Conservation (phyloP, 768 basidiomycete species). For the Dendrothele bispora region DNA sequence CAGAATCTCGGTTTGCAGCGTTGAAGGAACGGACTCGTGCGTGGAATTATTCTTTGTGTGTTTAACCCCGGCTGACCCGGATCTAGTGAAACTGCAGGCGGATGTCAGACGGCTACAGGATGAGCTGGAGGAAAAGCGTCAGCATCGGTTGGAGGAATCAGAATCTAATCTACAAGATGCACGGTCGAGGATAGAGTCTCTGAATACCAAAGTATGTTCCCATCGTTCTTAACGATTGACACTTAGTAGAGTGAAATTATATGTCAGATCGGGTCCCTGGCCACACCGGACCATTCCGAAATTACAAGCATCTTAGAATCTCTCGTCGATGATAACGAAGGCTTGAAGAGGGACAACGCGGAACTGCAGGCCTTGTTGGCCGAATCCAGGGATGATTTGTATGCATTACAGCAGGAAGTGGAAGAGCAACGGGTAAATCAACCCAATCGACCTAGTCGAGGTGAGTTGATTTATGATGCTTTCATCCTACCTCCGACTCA, state of each 20-base stretch:
- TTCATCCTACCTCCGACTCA: conserved; percentile 17
- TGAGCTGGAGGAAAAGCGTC: conserved; percentile 59
- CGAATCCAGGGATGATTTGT: conserved; percentile 77
- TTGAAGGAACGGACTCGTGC: conserved; percentile 69
- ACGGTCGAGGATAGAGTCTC: conserved; percentile 56
- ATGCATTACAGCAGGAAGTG: conserved; percentile 67
- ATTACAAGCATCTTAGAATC: conserved; percentile 73
- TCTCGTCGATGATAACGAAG: conserved; percentile 85
- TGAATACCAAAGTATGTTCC: conserved; percentile 55
- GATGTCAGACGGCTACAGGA: conserved; percentile 68
- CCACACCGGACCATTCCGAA: conserved; percentile 50
- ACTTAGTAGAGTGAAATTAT: conserved; percentile 3
- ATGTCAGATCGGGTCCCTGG: conserved; percentile 7
- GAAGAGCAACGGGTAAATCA: conserved; percentile 66
- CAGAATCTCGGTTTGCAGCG: conserved; percentile 64
- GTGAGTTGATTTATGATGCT: conserved; percentile 27
- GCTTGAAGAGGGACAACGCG: conserved; percentile 75
- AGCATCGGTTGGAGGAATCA: conserved; percentile 61
- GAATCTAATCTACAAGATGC: conserved; percentile 70
- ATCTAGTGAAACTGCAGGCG: conserved; percentile 63
- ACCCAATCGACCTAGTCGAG: conserved; percentile 37
- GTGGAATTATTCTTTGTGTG: conserved; percentile 12
- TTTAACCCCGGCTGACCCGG: background rate
- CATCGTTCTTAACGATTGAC: background rate
- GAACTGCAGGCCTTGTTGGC: conserved; percentile 75